A percentile compares a stretch with the other conserved stretches of the same genome.
Conservation (phyloP, 116 monocot genomes). For the Trichopus zeylanicus region DNA sequence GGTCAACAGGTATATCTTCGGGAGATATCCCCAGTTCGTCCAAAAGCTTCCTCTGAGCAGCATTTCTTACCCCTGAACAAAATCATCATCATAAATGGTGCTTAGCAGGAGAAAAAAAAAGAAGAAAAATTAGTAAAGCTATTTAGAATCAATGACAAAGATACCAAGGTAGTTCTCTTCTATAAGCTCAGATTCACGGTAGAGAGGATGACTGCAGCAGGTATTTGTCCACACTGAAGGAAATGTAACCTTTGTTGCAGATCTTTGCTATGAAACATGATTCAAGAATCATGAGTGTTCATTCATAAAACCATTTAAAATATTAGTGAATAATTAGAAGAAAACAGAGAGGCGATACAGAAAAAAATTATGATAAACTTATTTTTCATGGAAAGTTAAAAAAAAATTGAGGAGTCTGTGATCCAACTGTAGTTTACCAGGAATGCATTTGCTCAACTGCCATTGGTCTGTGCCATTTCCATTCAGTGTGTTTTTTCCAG, state of each 20-base stretch:
- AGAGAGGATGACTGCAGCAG: conserved; percentile 98
- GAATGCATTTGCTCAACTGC: too few relatives aligned
- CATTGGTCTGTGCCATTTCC: too few relatives aligned
- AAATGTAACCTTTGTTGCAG: conserved; percentile 93
- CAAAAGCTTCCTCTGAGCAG: conserved; percentile 82
- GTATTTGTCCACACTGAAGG: conserved; percentile 96
- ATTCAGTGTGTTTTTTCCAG: too few relatives aligned
- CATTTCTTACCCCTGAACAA: conserved; percentile 72
- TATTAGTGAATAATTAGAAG: background rate
- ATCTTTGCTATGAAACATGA: conserved; percentile 67
- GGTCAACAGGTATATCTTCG: conserved; percentile 63
- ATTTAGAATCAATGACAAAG: background rate
- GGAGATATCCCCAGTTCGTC: conserved; percentile 83
- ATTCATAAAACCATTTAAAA: background rate
- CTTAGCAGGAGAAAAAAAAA: background rate
- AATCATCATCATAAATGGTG: background rate
- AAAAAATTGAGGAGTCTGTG: too few relatives aligned
- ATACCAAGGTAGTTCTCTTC: conserved; percentile 77
- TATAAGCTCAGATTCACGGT: conserved; percentile 83
- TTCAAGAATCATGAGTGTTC: too few relatives aligned
- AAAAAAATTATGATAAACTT: too few relatives aligned
- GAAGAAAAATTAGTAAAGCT: background rate
- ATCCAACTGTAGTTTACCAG: too few relatives aligned
- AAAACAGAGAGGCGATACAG: too few relatives aligned
- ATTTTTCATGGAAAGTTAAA: too few relatives aligned